These are phyloP conservation scores for Apostasia shenzhenica DNA, from an alignment of 106 monocot species.

Conservation along the genomic window DNA sequence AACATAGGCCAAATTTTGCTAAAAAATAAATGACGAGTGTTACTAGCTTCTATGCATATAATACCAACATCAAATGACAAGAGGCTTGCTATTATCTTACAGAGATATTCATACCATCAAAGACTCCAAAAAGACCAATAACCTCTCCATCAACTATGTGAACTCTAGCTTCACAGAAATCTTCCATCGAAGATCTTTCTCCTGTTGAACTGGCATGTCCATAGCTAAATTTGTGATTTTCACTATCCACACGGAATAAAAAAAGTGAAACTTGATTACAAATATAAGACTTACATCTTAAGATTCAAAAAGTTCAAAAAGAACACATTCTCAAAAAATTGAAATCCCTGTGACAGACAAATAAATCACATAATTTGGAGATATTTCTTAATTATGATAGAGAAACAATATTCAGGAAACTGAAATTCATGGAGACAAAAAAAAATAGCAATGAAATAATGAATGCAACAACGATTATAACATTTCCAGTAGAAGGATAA, in stretches of 20 bases:
- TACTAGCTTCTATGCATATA: background rate
- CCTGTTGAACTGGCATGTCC: constrained; percentile 9
- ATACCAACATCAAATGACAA: background rate
- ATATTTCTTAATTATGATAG: too few species aligned
- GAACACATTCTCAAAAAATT: too few species aligned
- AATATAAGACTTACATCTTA: too few species aligned
- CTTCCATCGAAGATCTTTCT: constrained; percentile 3
- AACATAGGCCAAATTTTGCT: background rate
- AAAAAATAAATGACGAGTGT: background rate
- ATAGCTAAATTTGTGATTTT: constrained; percentile 10
- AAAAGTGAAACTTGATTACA: background rate
- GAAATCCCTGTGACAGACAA: too few species aligned
- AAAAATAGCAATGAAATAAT: too few species aligned
- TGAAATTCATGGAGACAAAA: too few species aligned
- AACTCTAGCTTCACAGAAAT: constrained; percentile 9
- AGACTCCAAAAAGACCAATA: constrained; percentile 13
- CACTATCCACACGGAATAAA: background rate
- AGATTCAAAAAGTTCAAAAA: too few species aligned
- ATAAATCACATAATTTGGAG: too few species aligned
- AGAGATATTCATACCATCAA: constrained; percentile 2
- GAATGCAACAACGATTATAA: too few species aligned
- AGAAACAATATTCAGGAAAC: too few species aligned
- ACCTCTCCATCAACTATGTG: constrained; percentile 4
- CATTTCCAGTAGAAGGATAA: too few species aligned
- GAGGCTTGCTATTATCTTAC: background rate